Conservation (phyloP, 345 rosid species). For the Firmiana major region DNA sequence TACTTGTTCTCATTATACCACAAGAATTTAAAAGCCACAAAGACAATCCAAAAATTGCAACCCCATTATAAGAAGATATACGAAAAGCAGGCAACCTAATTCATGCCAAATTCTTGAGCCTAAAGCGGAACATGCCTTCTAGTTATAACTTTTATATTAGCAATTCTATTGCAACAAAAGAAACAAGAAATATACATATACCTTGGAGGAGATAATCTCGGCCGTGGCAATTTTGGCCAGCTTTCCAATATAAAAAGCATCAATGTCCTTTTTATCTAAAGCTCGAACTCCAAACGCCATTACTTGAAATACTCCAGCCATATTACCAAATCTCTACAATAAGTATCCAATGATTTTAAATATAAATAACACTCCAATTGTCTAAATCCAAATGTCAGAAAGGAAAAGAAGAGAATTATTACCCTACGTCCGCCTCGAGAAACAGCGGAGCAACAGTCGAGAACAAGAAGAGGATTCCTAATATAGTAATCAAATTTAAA, state of each 20-base stretch:
- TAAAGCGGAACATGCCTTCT: background rate
- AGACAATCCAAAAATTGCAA: background rate
- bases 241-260: slow-evolving; percentile 69
- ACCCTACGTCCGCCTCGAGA: slow-evolving; percentile 94
- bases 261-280: slow-evolving; percentile 54
- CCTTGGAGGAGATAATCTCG: slow-evolving; percentile 95
- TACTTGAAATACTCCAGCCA: slow-evolving; percentile 95
- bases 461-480: slow-evolving; percentile 93
- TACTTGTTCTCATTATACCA: background rate
- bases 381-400: background rate
- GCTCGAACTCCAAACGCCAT: slow-evolving; percentile 79
- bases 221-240: slow-evolving; percentile 92
- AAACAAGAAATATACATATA: slow-evolving; percentile 1
- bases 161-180: background rate
- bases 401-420: slow-evolving; percentile 7
- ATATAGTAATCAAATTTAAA: slow-evolving; percentile 11
- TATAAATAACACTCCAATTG: slow-evolving; percentile 1
- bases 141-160: background rate
- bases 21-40: background rate
- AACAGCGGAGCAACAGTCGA: slow-evolving; percentile 78
- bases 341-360: background rate
- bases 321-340: slow-evolving; percentile 77
- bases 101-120: background rate
- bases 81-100: background rate
- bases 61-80: background rate